phyloP scores from a whole-genome alignment of 1,284 basidiomycete species.

The Hemileia vastatrix region DNA sequence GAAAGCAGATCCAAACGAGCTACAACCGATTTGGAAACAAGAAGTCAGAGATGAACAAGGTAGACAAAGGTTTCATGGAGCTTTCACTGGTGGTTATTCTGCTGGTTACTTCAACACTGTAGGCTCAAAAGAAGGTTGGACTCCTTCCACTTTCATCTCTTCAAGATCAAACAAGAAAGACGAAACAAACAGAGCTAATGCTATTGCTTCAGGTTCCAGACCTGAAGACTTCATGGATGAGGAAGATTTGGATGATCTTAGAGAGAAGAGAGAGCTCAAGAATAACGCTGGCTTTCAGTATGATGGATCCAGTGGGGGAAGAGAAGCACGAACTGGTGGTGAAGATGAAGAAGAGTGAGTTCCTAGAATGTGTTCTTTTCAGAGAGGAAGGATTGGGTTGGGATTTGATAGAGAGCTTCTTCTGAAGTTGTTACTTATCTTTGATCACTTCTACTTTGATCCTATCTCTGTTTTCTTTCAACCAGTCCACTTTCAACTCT shows the following conservation, averaged over 20 bases:
- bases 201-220: too few relatives aligned
- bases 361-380: constrained; percentile 26
- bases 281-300: constrained; percentile 19
- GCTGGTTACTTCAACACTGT: constrained; percentile 96
- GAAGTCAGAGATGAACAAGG: constrained; percentile 93
- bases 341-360: too few relatives aligned
- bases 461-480: constrained; percentile 23
- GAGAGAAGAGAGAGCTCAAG: constrained; percentile 57
- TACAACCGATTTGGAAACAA: constrained; percentile 94
- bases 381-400: constrained; percentile 51
- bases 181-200: constrained; percentile 55
- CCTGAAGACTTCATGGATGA: constrained; percentile 99
- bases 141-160: constrained; percentile 65
- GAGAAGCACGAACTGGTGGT: too few relatives aligned
- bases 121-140: constrained; percentile 97
- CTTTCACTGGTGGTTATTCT: constrained; percentile 94
- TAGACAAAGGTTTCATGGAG: constrained; percentile 80
- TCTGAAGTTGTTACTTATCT: not conserved
- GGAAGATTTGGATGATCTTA: constrained; percentile 77
- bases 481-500: constrained; percentile 31
- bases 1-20: constrained; percentile 76
- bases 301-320: too few relatives aligned
- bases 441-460: constrained; percentile 29
- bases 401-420: too few relatives aligned
- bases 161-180: constrained; percentile 65